Evolutionary conservation across 2,329 filamentous ascomycete species (phyloP).

Genomic region (Sporothrix euskadiensis): DNA sequence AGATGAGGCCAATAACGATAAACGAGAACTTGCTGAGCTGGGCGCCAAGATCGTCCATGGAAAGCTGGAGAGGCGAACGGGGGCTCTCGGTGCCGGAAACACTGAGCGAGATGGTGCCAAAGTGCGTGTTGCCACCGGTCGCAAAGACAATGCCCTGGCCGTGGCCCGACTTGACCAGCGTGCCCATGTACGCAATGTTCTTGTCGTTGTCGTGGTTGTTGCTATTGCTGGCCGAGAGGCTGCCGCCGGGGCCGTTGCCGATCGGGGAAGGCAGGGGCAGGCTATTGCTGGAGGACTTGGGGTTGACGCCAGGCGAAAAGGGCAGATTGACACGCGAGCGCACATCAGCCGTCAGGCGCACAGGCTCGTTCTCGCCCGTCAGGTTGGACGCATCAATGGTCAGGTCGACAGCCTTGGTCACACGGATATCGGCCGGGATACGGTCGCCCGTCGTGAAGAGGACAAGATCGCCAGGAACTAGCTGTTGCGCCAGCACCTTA

Average conservation of each 20-base stretch:
- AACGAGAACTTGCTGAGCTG: constrained; percentile 98
- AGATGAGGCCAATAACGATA: constrained; percentile 88
- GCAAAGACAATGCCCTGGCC: constrained; percentile 97
- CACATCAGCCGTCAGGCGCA: constrained; percentile 71
- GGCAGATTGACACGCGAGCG: constrained; percentile 38
- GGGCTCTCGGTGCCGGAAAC: constrained; percentile 94
- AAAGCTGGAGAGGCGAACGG: constrained; percentile 86
- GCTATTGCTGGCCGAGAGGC: neutral
- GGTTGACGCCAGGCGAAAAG: constrained; percentile 19
- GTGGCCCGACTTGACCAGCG: constrained; percentile 88
- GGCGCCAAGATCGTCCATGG: constrained; percentile 96
- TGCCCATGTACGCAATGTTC: constrained; percentile 98
- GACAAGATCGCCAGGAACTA: constrained; percentile 91
- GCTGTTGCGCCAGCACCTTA: constrained; percentile 80
- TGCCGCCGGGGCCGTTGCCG: neutral
- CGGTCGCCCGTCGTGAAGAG: constrained; percentile 94
- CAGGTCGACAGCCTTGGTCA: constrained; percentile 84
- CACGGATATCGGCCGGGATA: constrained; percentile 92
- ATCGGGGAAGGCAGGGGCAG: constrained; percentile 41
- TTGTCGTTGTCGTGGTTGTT: constrained; percentile 69
- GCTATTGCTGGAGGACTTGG: constrained; percentile 27
- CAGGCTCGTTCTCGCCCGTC: constrained; percentile 94
- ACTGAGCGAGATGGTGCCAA: constrained; percentile 92
- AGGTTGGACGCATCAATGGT: constrained; percentile 96
- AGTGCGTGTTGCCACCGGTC: constrained; percentile 89